Evolutionary conservation across 2,329 filamentous ascomycete species (phyloP).

Genomic region (Calycina marina): DNA sequence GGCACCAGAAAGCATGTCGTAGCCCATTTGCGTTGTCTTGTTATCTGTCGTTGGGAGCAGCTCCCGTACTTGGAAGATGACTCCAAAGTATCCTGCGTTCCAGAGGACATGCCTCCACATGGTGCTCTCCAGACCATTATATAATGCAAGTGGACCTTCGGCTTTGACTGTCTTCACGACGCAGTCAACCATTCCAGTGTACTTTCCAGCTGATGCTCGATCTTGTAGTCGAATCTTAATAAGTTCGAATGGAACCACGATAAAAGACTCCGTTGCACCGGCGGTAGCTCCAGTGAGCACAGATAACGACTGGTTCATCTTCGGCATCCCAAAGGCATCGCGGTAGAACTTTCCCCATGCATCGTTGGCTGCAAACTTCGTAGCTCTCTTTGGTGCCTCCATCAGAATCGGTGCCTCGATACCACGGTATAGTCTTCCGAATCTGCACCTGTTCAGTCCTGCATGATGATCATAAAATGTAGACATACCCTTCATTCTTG

Average conservation of each 20-base stretch:
- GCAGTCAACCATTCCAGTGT: slow-evolving; percentile 69
- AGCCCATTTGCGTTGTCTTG: slow-evolving; percentile 69
- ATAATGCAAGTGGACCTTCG: slow-evolving; percentile 77
- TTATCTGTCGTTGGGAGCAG: slow-evolving; percentile 68
- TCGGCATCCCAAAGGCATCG: slow-evolving; percentile 63
- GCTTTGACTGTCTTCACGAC: slow-evolving; percentile 67
- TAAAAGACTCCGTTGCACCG: slow-evolving; percentile 88
- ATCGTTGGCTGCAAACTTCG: slow-evolving; percentile 98
- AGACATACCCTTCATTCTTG: slow-evolving; percentile 72
- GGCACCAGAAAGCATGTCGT: slow-evolving; percentile 76
- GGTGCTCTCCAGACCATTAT: slow-evolving; percentile 93
- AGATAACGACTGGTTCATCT: slow-evolving; percentile 87
- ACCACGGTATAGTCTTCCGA: slow-evolving; percentile 85
- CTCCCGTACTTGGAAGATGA: slow-evolving; percentile 90
- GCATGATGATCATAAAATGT: background rate
- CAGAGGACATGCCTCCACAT: slow-evolving; percentile 90
- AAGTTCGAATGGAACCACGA: slow-evolving; percentile 95
- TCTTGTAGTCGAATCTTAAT: slow-evolving; percentile 98
- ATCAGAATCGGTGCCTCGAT: slow-evolving; percentile 94
- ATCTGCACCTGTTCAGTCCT: slow-evolving; percentile 32
- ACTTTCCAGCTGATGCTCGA: slow-evolving; percentile 80
- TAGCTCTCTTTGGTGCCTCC: slow-evolving; percentile 92
- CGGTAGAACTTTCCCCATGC: slow-evolving; percentile 95
- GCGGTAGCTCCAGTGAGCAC: slow-evolving; percentile 88
- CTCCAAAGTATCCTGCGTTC: slow-evolving; percentile 96